These are phyloP conservation scores for Phytopythium kandeliae DNA, from an alignment of 352 stramenopile species.

Conservation along the genomic window DNA sequence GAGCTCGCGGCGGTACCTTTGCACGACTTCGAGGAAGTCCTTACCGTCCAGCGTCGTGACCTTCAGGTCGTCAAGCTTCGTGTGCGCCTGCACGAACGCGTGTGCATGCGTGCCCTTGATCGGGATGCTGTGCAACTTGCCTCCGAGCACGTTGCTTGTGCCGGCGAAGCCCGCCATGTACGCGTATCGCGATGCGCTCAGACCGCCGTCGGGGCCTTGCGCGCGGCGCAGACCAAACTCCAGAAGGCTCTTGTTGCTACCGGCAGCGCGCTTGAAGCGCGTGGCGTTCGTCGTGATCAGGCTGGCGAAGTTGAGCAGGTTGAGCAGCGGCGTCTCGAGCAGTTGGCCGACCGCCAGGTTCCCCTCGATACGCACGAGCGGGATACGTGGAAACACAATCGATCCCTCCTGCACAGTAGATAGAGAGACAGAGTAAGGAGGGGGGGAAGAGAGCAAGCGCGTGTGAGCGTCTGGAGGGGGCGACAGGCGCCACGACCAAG, in stretches of 20 bases:
- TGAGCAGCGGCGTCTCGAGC: conserved; percentile 98
- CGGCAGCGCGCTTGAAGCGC: conserved; percentile 93
- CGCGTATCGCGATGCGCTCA: conserved; percentile 96
- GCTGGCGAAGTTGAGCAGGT: conserved; percentile 97
- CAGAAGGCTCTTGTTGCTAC: conserved; percentile 78
- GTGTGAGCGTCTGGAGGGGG: not conserved
- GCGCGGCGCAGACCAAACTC: conserved; percentile 94
- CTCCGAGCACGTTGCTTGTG: conserved; percentile 97
- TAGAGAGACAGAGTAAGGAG: too few species aligned
- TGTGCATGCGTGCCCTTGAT: conserved; percentile 98
- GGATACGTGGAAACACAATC: conserved; percentile 95
- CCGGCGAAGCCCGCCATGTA: conserved; percentile 98
- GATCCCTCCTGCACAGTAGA: conserved; percentile 85
- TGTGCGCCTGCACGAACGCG: conserved; percentile 96
- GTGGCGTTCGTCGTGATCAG: conserved; percentile 98
- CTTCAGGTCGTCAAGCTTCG: conserved; percentile 89
- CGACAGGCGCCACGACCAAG: not conserved
- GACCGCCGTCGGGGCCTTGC: conserved; percentile 96
- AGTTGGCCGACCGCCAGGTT: conserved; percentile 95
- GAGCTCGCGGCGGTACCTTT: conserved; percentile 78
- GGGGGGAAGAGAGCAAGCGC: too few species aligned
- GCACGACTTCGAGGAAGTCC: conserved; percentile 76
- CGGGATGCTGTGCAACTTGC: conserved; percentile 93
- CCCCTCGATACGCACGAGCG: conserved; percentile 91
- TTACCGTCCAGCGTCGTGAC: conserved; percentile 52